phyloP scores from a whole-genome alignment of 176 grass and related monocot species.

The Musa itinerans region DNA sequence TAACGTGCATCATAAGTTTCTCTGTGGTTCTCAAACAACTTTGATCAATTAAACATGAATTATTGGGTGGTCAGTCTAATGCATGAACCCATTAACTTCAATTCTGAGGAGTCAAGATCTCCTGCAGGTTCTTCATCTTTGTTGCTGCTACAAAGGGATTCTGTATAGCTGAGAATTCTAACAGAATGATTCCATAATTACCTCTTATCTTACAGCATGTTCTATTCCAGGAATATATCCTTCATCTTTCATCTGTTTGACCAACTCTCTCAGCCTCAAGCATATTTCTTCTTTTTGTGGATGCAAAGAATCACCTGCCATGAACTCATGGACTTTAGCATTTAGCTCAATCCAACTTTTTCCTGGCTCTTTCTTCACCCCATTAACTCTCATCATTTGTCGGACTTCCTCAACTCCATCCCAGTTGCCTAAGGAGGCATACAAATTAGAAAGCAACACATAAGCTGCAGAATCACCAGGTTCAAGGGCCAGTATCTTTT shows the following conservation, averaged over 20 bases:
- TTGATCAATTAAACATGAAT: no score
- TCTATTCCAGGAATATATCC: constrained; percentile 16
- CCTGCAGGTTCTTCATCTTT: background rate
- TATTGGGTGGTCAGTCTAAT: no score
- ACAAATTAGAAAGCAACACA: constrained; percentile 23
- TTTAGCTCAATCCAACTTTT: constrained; percentile 26
- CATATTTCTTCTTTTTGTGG: constrained; percentile 20
- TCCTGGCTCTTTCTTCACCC: constrained; percentile 26
- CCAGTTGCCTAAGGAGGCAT: constrained; percentile 18
- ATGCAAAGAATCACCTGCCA: constrained; percentile 16
- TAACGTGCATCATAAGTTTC: background rate
- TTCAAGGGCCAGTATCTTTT: constrained; percentile 22
- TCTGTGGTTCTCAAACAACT: background rate
- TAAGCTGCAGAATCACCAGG: constrained; percentile 27
- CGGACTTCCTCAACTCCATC: constrained; percentile 17
- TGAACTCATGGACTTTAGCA: constrained; percentile 17
- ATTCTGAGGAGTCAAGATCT: background rate
- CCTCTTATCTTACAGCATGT: background rate
- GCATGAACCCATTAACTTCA: no score
- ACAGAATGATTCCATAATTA: background rate
- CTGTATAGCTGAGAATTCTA: background rate
- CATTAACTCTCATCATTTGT: constrained; percentile 13
- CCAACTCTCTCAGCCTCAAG: constrained; percentile 10
- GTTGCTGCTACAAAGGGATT: background rate
- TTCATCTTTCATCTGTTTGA: constrained; percentile 25